Evolutionary conservation across 495 filamentous ascomycete species (phyloP).

Genomic region (Extremus antarcticus): DNA sequence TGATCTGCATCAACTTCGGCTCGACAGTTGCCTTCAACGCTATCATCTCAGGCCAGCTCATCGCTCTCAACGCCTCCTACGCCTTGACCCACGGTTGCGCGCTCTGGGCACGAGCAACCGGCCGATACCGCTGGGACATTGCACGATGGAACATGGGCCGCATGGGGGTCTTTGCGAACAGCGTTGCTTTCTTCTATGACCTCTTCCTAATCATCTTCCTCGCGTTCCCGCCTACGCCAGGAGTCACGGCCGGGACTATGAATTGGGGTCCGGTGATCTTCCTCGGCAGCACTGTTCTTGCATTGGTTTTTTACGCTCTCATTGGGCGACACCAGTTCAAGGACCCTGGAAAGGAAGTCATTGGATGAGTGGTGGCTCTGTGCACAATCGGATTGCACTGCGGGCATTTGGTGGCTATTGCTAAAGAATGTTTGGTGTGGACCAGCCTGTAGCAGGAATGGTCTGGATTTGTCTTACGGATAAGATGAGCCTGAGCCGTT

Average conservation of each 20-base stretch:
- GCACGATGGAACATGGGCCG: constrained; percentile 35
- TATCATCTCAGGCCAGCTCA: constrained; percentile 38
- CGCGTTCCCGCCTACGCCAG: constrained; percentile 40
- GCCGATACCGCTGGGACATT: constrained; percentile 36
- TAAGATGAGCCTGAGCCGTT: too few relatives aligned
- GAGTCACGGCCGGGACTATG: not conserved
- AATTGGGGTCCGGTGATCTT: constrained; percentile 7
- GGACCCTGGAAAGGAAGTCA: constrained; percentile 5
- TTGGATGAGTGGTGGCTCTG: not conserved
- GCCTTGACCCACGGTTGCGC: constrained; percentile 40
- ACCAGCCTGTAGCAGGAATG: too few relatives aligned
- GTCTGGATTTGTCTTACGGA: too few relatives aligned
- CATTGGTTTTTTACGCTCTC: not conserved
- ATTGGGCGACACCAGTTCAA: not conserved
- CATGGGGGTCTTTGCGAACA: constrained; percentile 33
- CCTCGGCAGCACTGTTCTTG: constrained; percentile 1
- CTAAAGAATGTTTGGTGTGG: too few relatives aligned
- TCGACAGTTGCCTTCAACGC: constrained; percentile 38
- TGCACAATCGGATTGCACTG: too few relatives aligned
- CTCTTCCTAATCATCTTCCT: constrained; percentile 41
- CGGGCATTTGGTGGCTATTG: too few relatives aligned
- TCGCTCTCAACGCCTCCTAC: constrained; percentile 40
- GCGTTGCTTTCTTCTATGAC: constrained; percentile 33
- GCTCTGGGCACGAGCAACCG: constrained; percentile 23
- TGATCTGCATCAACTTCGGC: constrained; percentile 33